Conservation (phyloP, 2,329 filamentous ascomycete species). For the Hirsutella minnesotensis region DNA sequence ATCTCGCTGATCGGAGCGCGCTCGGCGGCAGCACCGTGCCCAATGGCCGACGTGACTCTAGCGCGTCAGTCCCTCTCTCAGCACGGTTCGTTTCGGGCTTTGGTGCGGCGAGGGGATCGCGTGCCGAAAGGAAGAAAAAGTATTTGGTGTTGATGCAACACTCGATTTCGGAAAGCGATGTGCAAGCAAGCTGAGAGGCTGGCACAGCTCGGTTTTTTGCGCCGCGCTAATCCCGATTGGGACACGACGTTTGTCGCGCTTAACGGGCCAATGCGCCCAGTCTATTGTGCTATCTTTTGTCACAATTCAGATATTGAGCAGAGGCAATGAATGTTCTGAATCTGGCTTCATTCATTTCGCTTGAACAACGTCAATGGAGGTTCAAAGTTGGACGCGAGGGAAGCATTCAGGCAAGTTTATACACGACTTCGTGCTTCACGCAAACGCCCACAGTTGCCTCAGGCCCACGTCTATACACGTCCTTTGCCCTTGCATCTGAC, state of each 20-base stretch:
- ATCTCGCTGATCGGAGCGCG: slow-evolving; percentile 7
- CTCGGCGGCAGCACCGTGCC: slow-evolving; percentile 3
- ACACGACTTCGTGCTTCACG: no score
- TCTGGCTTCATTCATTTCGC: no score
- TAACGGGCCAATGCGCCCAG: background rate
- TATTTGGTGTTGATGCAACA: background rate
- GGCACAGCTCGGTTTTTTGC: slow-evolving; percentile 26
- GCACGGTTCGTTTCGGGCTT: slow-evolving; percentile 1
- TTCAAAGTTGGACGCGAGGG: no score
- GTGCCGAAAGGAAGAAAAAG: background rate
- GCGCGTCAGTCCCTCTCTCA: no score
- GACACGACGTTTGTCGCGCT: background rate
- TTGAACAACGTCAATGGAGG: no score
- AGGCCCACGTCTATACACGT: background rate
- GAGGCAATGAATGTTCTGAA: no score
- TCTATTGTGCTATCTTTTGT: background rate
- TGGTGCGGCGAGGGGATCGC: background rate
- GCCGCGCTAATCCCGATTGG: slow-evolving; percentile 8
- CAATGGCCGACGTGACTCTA: background rate
- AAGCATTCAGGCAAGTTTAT: no score
- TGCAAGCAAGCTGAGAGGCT: slow-evolving; percentile 16
- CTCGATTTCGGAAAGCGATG: background rate
- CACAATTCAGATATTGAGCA: background rate
- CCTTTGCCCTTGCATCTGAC: background rate
- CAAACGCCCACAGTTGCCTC: background rate